Evolutionary conservation across 2,329 filamentous ascomycete genomes (phyloP).

Genomic region (Leptoxyphium fumago): DNA sequence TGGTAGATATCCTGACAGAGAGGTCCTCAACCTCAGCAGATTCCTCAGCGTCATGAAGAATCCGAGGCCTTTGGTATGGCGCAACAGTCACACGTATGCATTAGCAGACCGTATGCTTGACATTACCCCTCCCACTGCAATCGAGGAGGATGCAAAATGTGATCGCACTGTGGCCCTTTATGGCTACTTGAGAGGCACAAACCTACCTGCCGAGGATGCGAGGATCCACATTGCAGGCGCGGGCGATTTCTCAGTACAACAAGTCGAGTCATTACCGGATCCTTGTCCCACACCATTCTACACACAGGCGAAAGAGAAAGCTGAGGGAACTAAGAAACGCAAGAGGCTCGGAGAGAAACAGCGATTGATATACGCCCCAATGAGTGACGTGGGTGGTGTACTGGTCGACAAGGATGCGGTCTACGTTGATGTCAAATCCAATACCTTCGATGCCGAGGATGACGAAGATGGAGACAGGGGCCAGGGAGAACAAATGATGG

Average conservation of each 20-base stretch:
- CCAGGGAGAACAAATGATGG: conserved; percentile 89
- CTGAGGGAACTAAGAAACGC: conserved; percentile 65
- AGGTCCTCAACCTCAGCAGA: conserved; percentile 86
- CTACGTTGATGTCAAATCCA: conserved; percentile 62
- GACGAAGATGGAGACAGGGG: conserved; percentile 57
- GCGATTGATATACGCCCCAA: conserved; percentile 88
- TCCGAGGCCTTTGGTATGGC: conserved; percentile 86
- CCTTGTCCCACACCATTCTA: conserved; percentile 89
- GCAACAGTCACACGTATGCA: conserved; percentile 89
- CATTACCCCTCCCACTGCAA: conserved; percentile 79
- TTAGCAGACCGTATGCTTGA: conserved; percentile 90
- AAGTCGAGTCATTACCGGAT: conserved; percentile 78
- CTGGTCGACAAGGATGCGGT: conserved; percentile 96
- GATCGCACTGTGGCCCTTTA: conserved; percentile 85
- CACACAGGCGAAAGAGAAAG: conserved; percentile 74
- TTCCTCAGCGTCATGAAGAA: conserved; percentile 99
- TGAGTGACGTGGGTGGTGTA: conserved; percentile 93
- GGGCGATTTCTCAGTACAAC: conserved; percentile 71
- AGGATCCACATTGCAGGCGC: conserved; percentile 84
- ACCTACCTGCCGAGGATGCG: conserved; percentile 74
- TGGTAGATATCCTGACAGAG: conserved; percentile 87
- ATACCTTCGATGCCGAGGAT: conserved; percentile 54
- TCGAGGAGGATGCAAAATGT: conserved; percentile 78
- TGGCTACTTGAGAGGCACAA: conserved; percentile 86
- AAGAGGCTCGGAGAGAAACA: conserved; percentile 87